Evolutionary conservation across 78 protist species (phyloP).

Genomic region (Chrysochromulina tobinii): DNA sequence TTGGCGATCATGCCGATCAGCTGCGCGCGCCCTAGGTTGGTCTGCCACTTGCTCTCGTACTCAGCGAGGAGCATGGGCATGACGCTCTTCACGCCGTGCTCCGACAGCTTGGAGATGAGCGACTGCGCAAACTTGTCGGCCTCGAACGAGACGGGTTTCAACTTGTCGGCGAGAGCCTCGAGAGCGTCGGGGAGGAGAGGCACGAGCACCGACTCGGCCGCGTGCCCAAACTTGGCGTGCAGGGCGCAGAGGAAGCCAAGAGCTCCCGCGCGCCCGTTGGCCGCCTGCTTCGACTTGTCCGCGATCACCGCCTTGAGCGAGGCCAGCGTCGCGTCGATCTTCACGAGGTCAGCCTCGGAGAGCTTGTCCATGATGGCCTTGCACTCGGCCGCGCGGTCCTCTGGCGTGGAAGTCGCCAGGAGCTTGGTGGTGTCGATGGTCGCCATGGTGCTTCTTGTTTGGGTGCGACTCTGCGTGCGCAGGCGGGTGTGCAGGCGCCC

Average conservation of each 20-base stretch:
- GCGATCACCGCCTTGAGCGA: background rate
- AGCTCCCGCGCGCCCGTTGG: background rate
- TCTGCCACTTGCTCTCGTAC: background rate
- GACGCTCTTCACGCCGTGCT: background rate
- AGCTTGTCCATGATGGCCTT: too few species aligned
- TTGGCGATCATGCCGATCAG: background rate
- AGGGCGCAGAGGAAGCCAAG: background rate
- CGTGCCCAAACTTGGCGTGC: background rate
- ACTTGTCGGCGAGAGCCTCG: background rate
- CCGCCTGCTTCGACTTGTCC: slow-evolving; percentile 3
- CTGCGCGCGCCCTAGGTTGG: background rate
- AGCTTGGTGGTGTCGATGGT: too few species aligned
- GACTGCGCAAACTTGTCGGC: background rate
- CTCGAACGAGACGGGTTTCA: background rate
- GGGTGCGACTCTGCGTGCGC: too few species aligned
- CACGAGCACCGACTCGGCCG: background rate
- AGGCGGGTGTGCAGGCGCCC: too few species aligned
- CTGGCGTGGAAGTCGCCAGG: too few species aligned
- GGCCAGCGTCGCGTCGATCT: background rate
- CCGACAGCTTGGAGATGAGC: background rate
- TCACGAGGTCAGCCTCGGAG: too few species aligned
- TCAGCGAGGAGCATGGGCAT: background rate
- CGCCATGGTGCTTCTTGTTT: too few species aligned
- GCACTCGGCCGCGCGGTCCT: too few species aligned
- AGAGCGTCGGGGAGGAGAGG: background rate